These are phyloP conservation scores for Suillus paluster DNA, from an alignment of 768 basidiomycete species.

Conservation along the genomic window DNA sequence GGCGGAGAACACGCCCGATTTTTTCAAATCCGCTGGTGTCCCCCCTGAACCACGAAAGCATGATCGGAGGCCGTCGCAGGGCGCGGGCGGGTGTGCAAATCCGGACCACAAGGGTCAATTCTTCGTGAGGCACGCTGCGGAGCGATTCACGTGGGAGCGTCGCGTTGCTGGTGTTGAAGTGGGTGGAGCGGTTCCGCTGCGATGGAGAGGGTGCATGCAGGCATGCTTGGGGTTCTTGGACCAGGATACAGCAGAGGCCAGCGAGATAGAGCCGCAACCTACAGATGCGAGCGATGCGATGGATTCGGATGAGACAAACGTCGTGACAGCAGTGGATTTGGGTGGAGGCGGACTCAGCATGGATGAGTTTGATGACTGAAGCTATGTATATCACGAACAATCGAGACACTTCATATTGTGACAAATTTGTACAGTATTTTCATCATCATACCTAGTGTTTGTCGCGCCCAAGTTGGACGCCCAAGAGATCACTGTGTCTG, in stretches of 20 bases:
- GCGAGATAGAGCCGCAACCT: neutral
- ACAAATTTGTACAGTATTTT: constrained; percentile 1
- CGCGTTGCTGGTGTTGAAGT: constrained; percentile 55
- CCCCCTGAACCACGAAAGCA: constrained; percentile 19
- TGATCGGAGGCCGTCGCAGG: constrained; percentile 18
- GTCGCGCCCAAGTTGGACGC: too few relatives aligned
- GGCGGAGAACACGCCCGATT: constrained; percentile 30
- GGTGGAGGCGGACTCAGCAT: constrained; percentile 17
- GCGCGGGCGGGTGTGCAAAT: constrained; percentile 53
- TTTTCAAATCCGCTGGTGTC: constrained; percentile 19
- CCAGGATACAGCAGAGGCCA: neutral
- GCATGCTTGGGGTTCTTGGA: constrained; percentile 69
- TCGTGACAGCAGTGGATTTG: constrained; percentile 28
- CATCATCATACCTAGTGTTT: neutral
- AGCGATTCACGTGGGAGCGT: constrained; percentile 68
- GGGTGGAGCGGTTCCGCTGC: constrained; percentile 58
- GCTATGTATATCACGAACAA: neutral
- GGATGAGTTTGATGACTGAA: constrained; percentile 33
- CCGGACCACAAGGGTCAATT: constrained; percentile 39
- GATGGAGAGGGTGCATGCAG: constrained; percentile 69
- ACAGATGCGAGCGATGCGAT: neutral
- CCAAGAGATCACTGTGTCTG: too few relatives aligned
- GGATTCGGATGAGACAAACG: constrained; percentile 21
- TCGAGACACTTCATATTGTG: neutral
- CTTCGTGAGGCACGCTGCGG: constrained; percentile 62